Percentiles rank a stretch among this genome's conserved stretches.
Conservation (phyloP, 371 early-diverging fungal genomes). For the Mucor racemosus region DNA sequence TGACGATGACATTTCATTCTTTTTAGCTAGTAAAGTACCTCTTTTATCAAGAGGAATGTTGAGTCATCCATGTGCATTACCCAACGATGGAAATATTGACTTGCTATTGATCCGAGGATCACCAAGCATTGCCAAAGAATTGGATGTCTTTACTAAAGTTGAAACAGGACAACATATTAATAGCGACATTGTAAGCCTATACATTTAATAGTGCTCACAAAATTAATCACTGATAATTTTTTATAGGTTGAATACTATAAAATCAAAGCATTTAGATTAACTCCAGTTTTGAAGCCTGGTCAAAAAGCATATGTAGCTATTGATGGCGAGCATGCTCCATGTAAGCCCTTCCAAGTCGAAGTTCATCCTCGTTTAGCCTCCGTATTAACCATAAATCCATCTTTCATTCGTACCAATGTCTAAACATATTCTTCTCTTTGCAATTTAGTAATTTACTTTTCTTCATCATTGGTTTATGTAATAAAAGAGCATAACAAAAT, state of each 20-base stretch:
- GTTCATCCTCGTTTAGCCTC: constrained; percentile 56
- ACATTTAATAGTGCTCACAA: not conserved
- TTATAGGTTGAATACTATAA: constrained; percentile 64
- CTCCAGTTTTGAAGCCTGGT: constrained; percentile 40
- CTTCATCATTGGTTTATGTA: too few species aligned
- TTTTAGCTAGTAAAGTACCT: constrained; percentile 60
- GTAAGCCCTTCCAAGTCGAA: constrained; percentile 61
- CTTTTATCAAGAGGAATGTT: constrained; percentile 58
- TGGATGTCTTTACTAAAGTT: constrained; percentile 48
- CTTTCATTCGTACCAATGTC: constrained; percentile 4
- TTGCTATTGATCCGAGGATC: constrained; percentile 52
- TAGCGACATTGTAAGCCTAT: constrained; percentile 45
- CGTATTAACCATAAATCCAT: constrained; percentile 23
- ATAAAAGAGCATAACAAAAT: too few species aligned
- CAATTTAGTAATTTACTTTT: too few species aligned
- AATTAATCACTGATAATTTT: not conserved
- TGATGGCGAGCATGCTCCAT: constrained; percentile 65
- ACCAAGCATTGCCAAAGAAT: constrained; percentile 26
- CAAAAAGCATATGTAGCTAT: constrained; percentile 56
- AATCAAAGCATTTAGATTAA: constrained; percentile 60
- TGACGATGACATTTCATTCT: constrained; percentile 47
- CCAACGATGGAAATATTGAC: constrained; percentile 63
- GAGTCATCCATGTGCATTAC: constrained; percentile 58
- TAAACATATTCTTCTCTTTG: not conserved
- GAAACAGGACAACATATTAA: constrained; percentile 58